Evolutionary conservation across 164 flowering plant species (phyloP).

Genomic region (Tetracentron sinense): DNA sequence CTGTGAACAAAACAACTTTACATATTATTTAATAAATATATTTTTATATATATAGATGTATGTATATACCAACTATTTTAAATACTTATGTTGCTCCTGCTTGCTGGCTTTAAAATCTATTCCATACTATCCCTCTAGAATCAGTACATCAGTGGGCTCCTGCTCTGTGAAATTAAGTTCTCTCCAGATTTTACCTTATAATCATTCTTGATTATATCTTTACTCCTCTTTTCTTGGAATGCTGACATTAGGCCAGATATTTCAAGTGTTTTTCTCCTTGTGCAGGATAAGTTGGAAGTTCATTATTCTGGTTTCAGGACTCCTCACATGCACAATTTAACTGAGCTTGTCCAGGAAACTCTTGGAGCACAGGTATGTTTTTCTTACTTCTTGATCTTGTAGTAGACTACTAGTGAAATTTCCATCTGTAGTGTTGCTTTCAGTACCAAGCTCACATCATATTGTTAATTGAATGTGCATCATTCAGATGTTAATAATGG

Average conservation of each 20-base stretch:
- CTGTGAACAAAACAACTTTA: no score
- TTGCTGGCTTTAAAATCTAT: no score
- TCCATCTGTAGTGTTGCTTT: slow-evolving; percentile 2
- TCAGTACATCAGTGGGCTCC: no score
- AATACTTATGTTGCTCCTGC: no score
- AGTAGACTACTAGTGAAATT: neutral
- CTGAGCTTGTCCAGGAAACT: slow-evolving; percentile 72
- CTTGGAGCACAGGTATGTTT: slow-evolving; percentile 61
- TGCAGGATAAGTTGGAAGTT: slow-evolving; percentile 68
- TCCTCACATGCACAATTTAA: slow-evolving; percentile 76
- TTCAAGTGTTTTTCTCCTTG: slow-evolving; percentile 10
- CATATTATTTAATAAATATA: no score
- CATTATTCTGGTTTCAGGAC: slow-evolving; percentile 87
- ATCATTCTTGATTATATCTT: neutral
- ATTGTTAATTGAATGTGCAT: neutral
- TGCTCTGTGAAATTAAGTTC: neutral
- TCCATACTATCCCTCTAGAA: no score
- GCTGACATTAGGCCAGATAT: neutral
- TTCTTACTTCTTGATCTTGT: neutral
- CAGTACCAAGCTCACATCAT: neutral
- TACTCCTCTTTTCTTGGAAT: neutral
- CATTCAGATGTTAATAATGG: neutral
- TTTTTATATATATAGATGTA: no score
- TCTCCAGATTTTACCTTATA: neutral
- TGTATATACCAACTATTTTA: no score